Base-by-base conservation (phyloP, 768 basidiomycete genomes). In the Termitomyces sp. region DNA sequence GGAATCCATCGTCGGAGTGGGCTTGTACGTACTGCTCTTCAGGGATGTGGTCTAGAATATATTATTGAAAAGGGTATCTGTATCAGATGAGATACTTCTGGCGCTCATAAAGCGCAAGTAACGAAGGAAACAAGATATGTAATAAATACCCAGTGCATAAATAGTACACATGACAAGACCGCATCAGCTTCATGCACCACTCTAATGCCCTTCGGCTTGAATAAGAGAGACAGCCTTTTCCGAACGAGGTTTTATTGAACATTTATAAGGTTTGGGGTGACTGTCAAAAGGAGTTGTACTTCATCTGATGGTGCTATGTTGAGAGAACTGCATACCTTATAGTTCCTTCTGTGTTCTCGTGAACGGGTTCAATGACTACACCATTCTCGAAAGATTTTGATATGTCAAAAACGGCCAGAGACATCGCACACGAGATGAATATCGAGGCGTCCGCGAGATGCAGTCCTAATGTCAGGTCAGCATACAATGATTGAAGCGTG, bases 261-360 rank as follows among this genome's bases (percentile, higher is more conserved):
- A 87, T 63, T 79, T 78, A 73, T 84, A 87, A 18, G 86, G 80
- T 62, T 80, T 81, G 4, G 85, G 86, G 62, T 86, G 86, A 66
- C 86, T 78, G 58, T 48, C n/a, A 54, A 42, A 46, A 24, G 53
- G 15, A 63, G 30, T 53, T 13, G 50, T 56, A 58, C 44, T 57
- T 60, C 16, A 45, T 42, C 50, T 49, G 50, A 51, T 31, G 15
- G 18, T n/a, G 41, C 9, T 51, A 45, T 37, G 37, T 11, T 5
- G 13, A 33, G 46, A 44, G 18, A 30, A 7, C 33, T 30, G 16
- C 66, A 61, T 63, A 81, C 86, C 85, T 87, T 63, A 88, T 88
- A 0, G 85, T 85, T 20, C 86, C 86, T 12, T 80, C 78, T 12
- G 84, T 85, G 37, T 80, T 80, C 15, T 82, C 83, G 27, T 83